A percentile compares a stretch with the other conserved stretches of the same genome.
phyloP scores from a whole-genome alignment of 257 asterid genomes.

The Solanum pimpinellifolium region DNA sequence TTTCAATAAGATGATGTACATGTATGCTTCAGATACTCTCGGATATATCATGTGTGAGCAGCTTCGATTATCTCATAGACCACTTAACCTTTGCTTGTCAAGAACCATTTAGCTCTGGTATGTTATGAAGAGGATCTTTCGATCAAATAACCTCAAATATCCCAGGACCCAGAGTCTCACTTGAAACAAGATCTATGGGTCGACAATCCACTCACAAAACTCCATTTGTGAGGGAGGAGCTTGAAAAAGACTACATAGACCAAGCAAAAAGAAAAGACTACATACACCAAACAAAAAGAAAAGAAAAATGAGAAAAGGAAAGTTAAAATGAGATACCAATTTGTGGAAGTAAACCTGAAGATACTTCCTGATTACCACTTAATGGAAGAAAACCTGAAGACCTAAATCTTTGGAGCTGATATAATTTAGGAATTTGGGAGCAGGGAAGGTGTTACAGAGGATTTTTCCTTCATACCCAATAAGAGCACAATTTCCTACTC shows the following conservation, averaged over 20 bases:
- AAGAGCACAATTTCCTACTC: neutral
- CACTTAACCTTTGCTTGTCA: neutral
- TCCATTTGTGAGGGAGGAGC: neutral
- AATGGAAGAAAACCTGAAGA: neutral
- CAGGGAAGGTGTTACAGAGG: neutral
- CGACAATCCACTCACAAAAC: neutral
- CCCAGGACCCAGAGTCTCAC: neutral
- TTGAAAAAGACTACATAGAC: neutral
- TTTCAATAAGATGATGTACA: neutral
- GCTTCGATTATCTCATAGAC: neutral
- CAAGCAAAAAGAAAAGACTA: neutral
- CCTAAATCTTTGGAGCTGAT: neutral
- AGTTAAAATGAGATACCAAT: neutral
- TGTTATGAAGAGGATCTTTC: neutral
- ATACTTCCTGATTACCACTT: neutral
- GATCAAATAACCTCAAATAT: neutral
- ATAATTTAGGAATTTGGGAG: neutral
- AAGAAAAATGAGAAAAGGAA: neutral
- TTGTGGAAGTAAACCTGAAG: neutral
- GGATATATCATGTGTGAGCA: neutral
- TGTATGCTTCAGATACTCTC: neutral
- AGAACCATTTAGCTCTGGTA: neutral
- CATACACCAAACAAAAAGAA: neutral
- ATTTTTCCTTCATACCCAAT: neutral
- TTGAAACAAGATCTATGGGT: neutral